These are phyloP conservation scores for Ascodesmis nigricans DNA, from an alignment of 495 filamentous ascomycete genomes.

Conservation along the genomic window DNA sequence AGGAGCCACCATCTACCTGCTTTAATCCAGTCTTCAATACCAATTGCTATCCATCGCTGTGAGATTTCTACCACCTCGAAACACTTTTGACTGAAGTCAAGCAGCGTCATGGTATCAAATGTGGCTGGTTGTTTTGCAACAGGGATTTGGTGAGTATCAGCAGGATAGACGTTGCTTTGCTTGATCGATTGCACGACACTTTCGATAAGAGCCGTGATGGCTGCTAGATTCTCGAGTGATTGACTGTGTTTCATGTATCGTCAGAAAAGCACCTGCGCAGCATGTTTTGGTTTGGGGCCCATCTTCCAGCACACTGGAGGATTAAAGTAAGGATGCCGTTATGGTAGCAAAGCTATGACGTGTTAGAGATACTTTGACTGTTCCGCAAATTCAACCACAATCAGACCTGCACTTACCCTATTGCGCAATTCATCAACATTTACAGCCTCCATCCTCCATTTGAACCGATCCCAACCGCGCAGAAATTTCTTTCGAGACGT, in stretches of 20 bases:
- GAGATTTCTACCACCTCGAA: constrained; percentile 5
- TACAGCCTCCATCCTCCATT: constrained; percentile 10
- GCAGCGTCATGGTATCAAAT: too few relatives aligned
- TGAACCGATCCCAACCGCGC: constrained; percentile 8
- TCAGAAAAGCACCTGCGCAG: too few relatives aligned
- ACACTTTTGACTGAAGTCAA: neutral
- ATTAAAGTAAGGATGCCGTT: constrained; percentile 19
- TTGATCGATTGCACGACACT: too few relatives aligned
- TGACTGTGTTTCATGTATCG: too few relatives aligned
- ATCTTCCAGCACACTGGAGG: constrained; percentile 18
- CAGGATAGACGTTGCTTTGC: too few relatives aligned
- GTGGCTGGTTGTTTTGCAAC: too few relatives aligned
- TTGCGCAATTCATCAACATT: constrained; percentile 15
- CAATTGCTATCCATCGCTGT: constrained; percentile 21
- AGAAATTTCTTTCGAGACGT: constrained; percentile 5
- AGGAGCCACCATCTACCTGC: constrained; percentile 23
- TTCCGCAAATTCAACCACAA: too few relatives aligned
- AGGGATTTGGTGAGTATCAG: too few relatives aligned
- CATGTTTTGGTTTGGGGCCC: neutral
- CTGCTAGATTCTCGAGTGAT: too few relatives aligned
- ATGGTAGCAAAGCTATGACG: constrained; percentile 12
- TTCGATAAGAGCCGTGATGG: too few relatives aligned
- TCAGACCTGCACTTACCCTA: constrained; percentile 5
- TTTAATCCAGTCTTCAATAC: constrained; percentile 22
- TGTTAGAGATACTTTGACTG: neutral